Conservation (phyloP, 2,329 filamentous ascomycete species). For the Calonectria pteridis region DNA sequence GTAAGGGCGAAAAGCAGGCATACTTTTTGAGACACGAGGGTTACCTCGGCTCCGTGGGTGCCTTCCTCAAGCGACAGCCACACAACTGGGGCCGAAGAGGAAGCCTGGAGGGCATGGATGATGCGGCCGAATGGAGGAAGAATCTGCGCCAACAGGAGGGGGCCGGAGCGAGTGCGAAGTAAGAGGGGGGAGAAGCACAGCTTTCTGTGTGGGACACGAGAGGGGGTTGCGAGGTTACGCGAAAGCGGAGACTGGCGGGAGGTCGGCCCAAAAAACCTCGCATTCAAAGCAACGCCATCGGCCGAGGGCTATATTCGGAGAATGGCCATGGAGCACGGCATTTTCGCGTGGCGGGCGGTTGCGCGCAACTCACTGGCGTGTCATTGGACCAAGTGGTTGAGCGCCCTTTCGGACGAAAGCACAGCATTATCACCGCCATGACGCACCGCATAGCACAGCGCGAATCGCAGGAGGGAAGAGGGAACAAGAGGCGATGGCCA, state of each 20-base stretch:
- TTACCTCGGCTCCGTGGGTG: slow-evolving; percentile 93
- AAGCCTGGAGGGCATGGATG: slow-evolving; percentile 72
- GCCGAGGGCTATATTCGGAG: background rate
- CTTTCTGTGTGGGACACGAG: background rate
- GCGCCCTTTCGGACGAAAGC: slow-evolving; percentile 26
- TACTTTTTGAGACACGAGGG: slow-evolving; percentile 97
- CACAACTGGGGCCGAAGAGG: slow-evolving; percentile 89
- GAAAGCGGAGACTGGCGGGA: slow-evolving; percentile 19
- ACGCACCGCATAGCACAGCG: slow-evolving; percentile 20
- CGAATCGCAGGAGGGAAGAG: background rate
- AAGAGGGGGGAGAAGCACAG: background rate
- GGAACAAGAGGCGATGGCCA: background rate
- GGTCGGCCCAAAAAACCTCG: slow-evolving; percentile 16
- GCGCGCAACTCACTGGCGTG: slow-evolving; percentile 33
- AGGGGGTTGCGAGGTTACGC: slow-evolving; percentile 10
- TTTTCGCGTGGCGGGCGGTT: slow-evolving; percentile 20
- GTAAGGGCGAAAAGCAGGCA: slow-evolving; percentile 91
- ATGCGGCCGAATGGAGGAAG: slow-evolving; percentile 48
- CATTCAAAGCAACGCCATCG: slow-evolving; percentile 17
- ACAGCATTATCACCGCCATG: slow-evolving; percentile 16
- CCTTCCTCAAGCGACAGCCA: slow-evolving; percentile 92
- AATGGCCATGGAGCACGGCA: slow-evolving; percentile 2
- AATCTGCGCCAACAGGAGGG: slow-evolving; percentile 32
- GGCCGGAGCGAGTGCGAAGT: slow-evolving; percentile 24
- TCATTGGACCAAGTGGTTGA: slow-evolving; percentile 21